phyloP scores from a whole-genome alignment of 164 flowering plant species.

The Kingdonia uniflora region DNA sequence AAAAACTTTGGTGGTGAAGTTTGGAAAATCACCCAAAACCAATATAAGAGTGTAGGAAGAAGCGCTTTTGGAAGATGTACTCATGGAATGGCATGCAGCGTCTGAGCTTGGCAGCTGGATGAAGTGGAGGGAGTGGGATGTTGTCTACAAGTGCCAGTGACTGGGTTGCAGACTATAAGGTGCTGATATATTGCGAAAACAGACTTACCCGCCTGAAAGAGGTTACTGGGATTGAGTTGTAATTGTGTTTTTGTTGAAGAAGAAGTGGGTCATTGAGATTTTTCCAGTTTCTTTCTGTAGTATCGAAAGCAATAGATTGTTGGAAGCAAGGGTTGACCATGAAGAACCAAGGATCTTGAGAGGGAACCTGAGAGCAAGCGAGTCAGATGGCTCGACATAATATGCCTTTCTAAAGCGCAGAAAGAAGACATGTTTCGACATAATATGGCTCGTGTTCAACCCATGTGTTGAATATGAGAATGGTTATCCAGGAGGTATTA shows the following conservation, averaged over 20 bases:
- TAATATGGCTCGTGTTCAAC: too few species aligned
- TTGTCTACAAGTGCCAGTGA: constrained; percentile 29
- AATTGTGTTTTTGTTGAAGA: constrained; percentile 8
- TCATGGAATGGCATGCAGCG: constrained; percentile 53
- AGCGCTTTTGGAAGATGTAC: constrained; percentile 10
- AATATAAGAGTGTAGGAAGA: constrained; percentile 35
- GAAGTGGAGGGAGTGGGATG: constrained; percentile 17
- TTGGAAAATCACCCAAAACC: constrained; percentile 40
- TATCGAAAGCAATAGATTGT: constrained; percentile 41
- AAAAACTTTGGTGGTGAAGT: constrained; percentile 28
- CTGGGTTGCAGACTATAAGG: constrained; percentile 44
- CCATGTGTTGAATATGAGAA: too few species aligned
- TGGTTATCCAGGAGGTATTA: too few species aligned
- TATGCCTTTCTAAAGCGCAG: too few species aligned
- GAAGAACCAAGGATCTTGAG: constrained; percentile 61
- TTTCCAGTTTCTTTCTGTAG: constrained; percentile 47
- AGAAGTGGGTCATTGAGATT: constrained; percentile 28
- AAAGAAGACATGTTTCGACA: too few species aligned
- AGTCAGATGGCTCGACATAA: too few species aligned
- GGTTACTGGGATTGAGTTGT: constrained; percentile 46
- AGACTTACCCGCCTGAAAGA: constrained; percentile 54
- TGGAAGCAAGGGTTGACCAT: constrained; percentile 44
- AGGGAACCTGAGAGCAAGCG: constrained; percentile 49
- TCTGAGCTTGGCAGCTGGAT: constrained; percentile 8
- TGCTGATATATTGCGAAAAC: constrained; percentile 30